phyloP scores from a whole-genome alignment of 2,329 filamentous ascomycete genomes.

The Xylariaceae sp. region DNA sequence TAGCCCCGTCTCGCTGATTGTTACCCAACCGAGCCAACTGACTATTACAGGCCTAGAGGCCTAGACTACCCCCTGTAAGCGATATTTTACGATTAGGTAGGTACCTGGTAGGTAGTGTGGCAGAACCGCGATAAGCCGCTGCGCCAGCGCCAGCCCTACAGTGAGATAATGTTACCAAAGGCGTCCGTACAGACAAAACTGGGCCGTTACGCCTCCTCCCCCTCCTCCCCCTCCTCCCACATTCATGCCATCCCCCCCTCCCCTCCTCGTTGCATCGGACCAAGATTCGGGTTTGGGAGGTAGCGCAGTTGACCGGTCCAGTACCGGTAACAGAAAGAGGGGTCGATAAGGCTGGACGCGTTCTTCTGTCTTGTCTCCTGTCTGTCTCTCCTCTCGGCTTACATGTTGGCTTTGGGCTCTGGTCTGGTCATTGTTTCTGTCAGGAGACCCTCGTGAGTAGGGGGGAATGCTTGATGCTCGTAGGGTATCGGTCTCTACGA shows the following conservation, averaged over 20 bases:
- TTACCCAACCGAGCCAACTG: no score
- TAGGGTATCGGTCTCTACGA: no score
- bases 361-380: conserved; percentile 3
- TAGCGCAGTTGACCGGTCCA: not conserved
- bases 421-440: not conserved
- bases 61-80: not conserved
- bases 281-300: conserved; percentile 2
- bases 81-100: not conserved
- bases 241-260: not conserved
- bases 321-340: conserved; percentile 1
- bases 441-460: not conserved
- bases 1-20: no score
- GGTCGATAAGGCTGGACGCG: conserved; percentile 5
- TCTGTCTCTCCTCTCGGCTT: not conserved
- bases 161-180: conserved; percentile 7
- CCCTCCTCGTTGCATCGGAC: conserved; percentile 4
- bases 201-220: not conserved
- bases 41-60: no score
- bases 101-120: not conserved
- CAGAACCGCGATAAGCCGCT: conserved; percentile 10
- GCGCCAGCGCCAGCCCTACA: conserved; percentile 13
- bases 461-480: no score
- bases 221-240: not conserved
- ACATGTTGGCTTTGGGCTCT: not conserved
- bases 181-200: conserved; percentile 1